phyloP scores from a whole-genome alignment of 1,284 basidiomycete species.

The Gastroboletus turbinatus region DNA sequence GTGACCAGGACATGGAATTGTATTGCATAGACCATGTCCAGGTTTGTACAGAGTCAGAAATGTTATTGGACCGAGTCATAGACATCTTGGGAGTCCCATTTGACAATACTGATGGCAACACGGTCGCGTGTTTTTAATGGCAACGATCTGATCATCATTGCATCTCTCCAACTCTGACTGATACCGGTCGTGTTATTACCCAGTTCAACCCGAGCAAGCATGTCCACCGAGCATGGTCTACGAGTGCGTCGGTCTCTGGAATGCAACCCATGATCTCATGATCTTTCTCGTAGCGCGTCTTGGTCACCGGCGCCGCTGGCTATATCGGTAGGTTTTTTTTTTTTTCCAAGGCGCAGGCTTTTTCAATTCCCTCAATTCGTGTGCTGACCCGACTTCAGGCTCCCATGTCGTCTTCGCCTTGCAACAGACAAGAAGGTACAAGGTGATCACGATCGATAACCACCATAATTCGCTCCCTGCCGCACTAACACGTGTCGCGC shows the following conservation, averaged over 20 bases:
- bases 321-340: constrained; percentile 66
- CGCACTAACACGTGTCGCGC: constrained; percentile 70
- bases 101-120: background rate
- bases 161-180: constrained; percentile 3
- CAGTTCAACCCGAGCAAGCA: constrained; percentile 11
- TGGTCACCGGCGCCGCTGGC: constrained; percentile 82
- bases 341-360: background rate
- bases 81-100: background rate
- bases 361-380: background rate
- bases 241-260: constrained; percentile 29
- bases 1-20: constrained; percentile 5
- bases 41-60: background rate
- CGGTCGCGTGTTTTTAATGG: constrained; percentile 21
- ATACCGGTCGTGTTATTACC: background rate
- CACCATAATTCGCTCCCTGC: constrained; percentile 86
- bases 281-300: constrained; percentile 53
- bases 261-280: constrained; percentile 9
- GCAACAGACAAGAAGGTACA: constrained; percentile 85
- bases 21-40: background rate
- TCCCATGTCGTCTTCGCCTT: constrained; percentile 89
- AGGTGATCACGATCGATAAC: constrained; percentile 92
- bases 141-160: constrained; percentile 7
- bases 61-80: too few relatives aligned
- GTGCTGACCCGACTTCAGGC: constrained; percentile 48
- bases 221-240: constrained; percentile 32